phyloP scores from a whole-genome alignment of 768 basidiomycete species.

The Cubamyces lactineus region DNA sequence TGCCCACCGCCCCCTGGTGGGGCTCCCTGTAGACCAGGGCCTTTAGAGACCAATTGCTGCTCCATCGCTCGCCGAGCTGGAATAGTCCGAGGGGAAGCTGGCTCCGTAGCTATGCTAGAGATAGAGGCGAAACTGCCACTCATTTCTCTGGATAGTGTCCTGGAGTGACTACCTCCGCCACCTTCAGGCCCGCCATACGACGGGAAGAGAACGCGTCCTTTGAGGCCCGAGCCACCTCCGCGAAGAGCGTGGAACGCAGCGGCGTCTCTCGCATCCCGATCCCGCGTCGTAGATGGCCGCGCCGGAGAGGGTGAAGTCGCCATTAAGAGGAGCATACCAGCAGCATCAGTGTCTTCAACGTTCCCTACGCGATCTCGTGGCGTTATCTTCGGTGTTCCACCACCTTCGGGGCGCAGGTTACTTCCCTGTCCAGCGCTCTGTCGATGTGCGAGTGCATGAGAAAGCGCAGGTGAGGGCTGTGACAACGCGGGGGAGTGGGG shows the following conservation, averaged over 20 bases:
- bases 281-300: conserved; percentile 52
- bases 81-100: conserved; percentile 14
- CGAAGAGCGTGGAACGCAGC: conserved; percentile 58
- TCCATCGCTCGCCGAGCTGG: conserved; percentile 9
- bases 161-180: conserved; percentile 19
- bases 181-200: conserved; percentile 29
- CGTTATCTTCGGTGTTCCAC: conserved; percentile 30
- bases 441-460: conserved; percentile 25
- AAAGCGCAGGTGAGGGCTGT: conserved; percentile 17
- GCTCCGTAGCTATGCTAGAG: conserved; percentile 36
- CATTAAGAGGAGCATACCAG: conserved; percentile 83
- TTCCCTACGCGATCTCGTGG: conserved; percentile 21
- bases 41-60: not conserved
- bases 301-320: conserved; percentile 86
- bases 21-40: conserved; percentile 8
- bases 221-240: conserved; percentile 52
- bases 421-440: conserved; percentile 16
- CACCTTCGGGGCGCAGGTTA: conserved; percentile 21
- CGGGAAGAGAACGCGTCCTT: conserved; percentile 75
- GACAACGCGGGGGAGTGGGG: conserved; percentile 30
- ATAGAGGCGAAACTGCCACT: conserved; percentile 49
- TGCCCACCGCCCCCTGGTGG: not conserved
- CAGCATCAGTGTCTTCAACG: conserved; percentile 69
- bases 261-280: conserved; percentile 52
- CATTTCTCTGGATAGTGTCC: conserved; percentile 35